phyloP scores from a whole-genome alignment of 176 grass and related monocot species.

The Triticum timopheevii region DNA sequence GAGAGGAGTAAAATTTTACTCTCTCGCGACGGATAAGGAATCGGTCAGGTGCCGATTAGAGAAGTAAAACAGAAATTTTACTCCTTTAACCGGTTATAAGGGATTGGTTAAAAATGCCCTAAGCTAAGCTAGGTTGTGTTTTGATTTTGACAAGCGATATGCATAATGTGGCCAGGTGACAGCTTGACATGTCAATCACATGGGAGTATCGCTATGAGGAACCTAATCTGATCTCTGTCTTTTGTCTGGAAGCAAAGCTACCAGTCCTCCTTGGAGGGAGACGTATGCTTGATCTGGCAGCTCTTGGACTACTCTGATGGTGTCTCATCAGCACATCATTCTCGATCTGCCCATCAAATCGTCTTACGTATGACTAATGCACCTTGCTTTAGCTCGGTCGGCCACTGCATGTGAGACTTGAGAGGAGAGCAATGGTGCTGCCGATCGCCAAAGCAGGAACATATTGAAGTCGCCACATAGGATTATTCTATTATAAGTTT shows the following conservation, averaged over 20 bases:
- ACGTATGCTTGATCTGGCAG: slow-evolving; percentile 21
- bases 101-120: too few species aligned
- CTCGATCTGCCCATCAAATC: not conserved
- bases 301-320: slow-evolving; percentile 19
- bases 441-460: not conserved
- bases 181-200: slow-evolving; percentile 39
- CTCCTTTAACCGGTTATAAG: too few species aligned
- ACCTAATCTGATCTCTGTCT: slow-evolving; percentile 49
- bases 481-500: not conserved
- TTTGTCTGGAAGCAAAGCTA: slow-evolving; percentile 38
- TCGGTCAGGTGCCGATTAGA: too few species aligned
- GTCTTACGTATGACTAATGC: not conserved
- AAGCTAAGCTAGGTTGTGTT: not conserved
- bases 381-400: not conserved
- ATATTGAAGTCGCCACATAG: not conserved
- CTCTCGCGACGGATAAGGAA: too few species aligned
- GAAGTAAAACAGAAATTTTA: too few species aligned
- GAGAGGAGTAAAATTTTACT: too few species aligned
- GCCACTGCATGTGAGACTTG: not conserved
- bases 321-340: not conserved
- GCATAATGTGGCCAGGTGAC: not conserved
- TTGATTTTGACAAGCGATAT: not conserved
- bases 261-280: slow-evolving; percentile 35
- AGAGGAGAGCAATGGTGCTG: not conserved
- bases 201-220: slow-evolving; percentile 38